These are phyloP conservation scores for Cryptosporidium parvum DNA, from an alignment of 169 alveolate genomes.

Conservation along the genomic window DNA sequence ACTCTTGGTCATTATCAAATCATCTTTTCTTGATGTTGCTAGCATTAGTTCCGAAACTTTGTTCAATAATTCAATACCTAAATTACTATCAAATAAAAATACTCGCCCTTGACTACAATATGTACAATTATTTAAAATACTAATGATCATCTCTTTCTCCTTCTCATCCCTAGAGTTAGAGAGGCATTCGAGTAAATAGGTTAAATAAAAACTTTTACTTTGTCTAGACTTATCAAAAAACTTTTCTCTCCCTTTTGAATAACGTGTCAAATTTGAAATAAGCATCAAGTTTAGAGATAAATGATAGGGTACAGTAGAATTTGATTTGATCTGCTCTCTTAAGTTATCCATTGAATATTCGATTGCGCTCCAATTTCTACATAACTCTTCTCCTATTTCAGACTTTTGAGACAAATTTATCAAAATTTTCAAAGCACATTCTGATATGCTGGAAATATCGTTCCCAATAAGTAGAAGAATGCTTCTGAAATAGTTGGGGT, in stretches of 20 bases:
- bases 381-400: constrained; percentile 34
- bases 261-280: constrained; percentile 64
- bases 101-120: constrained; percentile 34
- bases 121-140: constrained; percentile 53
- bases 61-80: constrained; percentile 52
- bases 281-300: constrained; percentile 31
- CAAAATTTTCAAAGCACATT: constrained; percentile 20
- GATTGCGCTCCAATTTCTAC: constrained; percentile 23
- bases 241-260: constrained; percentile 29
- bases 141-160: constrained; percentile 37
- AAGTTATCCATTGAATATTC: constrained; percentile 61
- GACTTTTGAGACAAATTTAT: constrained; percentile 57
- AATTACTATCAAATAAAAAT: constrained; percentile 12
- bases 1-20: neutral
- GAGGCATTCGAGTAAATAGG: constrained; percentile 39
- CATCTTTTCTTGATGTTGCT: neutral
- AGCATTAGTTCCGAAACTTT: constrained; percentile 20
- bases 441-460: constrained; percentile 16
- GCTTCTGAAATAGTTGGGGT: constrained; percentile 19
- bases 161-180: constrained; percentile 2
- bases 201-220: constrained; percentile 19
- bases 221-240: constrained; percentile 13
- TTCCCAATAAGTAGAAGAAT: constrained; percentile 29
- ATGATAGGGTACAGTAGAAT: constrained; percentile 48
- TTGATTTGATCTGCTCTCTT: constrained; percentile 46